Conservation (phyloP, 1,284 basidiomycete species). For the Schizophyllum commune region DNA sequence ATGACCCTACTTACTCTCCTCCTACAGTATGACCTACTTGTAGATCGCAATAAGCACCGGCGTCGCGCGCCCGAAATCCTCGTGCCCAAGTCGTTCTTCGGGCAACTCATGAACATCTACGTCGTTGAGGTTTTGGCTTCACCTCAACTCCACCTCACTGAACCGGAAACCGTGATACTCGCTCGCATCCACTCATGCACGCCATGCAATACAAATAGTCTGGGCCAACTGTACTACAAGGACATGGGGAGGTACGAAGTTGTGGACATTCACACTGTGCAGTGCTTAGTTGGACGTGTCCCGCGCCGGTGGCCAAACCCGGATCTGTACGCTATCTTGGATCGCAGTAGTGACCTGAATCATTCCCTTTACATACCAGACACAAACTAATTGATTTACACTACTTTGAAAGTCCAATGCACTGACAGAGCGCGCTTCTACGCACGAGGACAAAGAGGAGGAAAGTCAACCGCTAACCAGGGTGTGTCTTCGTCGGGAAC, state of each 20-base stretch:
- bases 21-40: conserved; percentile 19
- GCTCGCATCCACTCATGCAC: conserved; percentile 3
- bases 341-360: too few species aligned
- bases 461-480: too few species aligned
- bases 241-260: conserved; percentile 10
- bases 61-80: neutral
- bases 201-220: conserved; percentile 1
- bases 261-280: conserved; percentile 14
- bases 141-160: conserved; percentile 1
- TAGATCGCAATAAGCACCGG: conserved; percentile 16
- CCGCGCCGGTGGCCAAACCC: too few species aligned
- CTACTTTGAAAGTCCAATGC: too few species aligned
- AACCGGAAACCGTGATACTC: conserved; percentile 1
- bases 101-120: conserved; percentile 16
- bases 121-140: conserved; percentile 7
- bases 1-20: neutral
- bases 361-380: too few species aligned
- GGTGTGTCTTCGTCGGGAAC: too few species aligned
- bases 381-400: too few species aligned
- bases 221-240: conserved; percentile 17
- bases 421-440: too few species aligned
- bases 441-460: too few species aligned
- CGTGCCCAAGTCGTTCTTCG: conserved; percentile 13
- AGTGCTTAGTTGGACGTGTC: conserved; percentile 14
- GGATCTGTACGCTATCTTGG: too few species aligned